phyloP scores from a whole-genome alignment of 345 rosid species.

The Hibiscus syriacus region DNA sequence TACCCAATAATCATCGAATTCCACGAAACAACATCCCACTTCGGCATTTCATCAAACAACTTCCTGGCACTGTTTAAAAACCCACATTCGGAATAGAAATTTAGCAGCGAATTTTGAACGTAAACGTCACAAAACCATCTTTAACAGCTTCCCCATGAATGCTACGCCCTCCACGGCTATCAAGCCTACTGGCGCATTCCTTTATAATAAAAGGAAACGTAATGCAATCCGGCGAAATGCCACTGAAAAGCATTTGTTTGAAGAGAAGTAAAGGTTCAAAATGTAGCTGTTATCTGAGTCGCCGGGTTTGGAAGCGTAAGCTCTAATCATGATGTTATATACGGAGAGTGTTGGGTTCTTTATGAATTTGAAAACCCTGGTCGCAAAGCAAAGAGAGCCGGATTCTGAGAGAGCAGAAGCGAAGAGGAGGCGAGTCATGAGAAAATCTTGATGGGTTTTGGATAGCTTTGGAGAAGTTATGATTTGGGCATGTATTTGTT shows the following conservation, averaged over 20 bases:
- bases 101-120: constrained; percentile 40
- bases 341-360: constrained; percentile 22
- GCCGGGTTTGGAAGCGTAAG: constrained; percentile 23
- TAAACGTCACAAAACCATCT: constrained; percentile 30
- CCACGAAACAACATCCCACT: constrained; percentile 50
- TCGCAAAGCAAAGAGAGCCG: constrained; percentile 36
- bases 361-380: constrained; percentile 25
- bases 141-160: constrained; percentile 40
- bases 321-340: constrained; percentile 56
- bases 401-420: constrained; percentile 33
- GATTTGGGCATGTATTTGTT: constrained; percentile 40
- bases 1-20: constrained; percentile 44
- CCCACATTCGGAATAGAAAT: constrained; percentile 26
- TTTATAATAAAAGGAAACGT: constrained; percentile 58
- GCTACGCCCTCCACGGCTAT: constrained; percentile 21
- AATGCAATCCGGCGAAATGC: constrained; percentile 40
- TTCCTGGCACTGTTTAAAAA: constrained; percentile 23
- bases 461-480: constrained; percentile 23
- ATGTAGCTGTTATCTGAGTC: neutral
- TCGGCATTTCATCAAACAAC: constrained; percentile 50
- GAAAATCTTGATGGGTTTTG: constrained; percentile 18
- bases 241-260: constrained; percentile 34
- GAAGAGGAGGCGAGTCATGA: constrained; percentile 45
- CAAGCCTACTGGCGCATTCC: constrained; percentile 32
- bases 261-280: constrained; percentile 23